A percentile compares a stretch with the other conserved stretches of the same genome.
Conservation (phyloP, 2,329 filamentous ascomycete genomes). For the Allantophomopsis cytisporea region DNA sequence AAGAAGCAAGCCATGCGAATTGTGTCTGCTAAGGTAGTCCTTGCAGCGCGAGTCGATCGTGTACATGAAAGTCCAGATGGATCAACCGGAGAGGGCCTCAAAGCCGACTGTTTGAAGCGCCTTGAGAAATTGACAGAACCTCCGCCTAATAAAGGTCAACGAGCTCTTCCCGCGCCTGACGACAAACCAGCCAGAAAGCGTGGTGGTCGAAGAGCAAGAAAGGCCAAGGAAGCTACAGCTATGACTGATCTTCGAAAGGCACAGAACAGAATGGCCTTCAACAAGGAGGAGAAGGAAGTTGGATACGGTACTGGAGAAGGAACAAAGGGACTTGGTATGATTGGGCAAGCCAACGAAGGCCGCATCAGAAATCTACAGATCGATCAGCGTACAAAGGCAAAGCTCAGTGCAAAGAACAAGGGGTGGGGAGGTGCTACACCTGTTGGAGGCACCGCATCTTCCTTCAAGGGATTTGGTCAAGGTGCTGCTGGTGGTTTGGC, state of each 20-base stretch:
- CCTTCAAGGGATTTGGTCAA: conserved; percentile 65
- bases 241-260: conserved; percentile 96
- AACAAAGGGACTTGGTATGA: conserved; percentile 88
- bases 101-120: conserved; percentile 69
- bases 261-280: conserved; percentile 92
- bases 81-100: conserved; percentile 68
- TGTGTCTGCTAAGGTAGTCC: conserved; percentile 80
- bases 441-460: conserved; percentile 58
- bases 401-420: conserved; percentile 87
- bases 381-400: conserved; percentile 84
- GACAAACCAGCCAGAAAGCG: conserved; percentile 91
- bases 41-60: conserved; percentile 85
- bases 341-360: conserved; percentile 79
- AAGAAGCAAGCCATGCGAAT: conserved; percentile 93
- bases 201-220: conserved; percentile 76
- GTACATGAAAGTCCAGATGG: conserved; percentile 74
- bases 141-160: conserved; percentile 74
- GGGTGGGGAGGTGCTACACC: conserved; percentile 73
- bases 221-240: conserved; percentile 91
- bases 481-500: conserved; percentile 52
- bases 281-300: conserved; percentile 87
- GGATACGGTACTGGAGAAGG: conserved; percentile 80
- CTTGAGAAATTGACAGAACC: conserved; percentile 90
- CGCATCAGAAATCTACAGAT: conserved; percentile 79
- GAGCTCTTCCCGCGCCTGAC: conserved; percentile 82